Percentiles rank a stretch among this genome's conserved stretches.
phyloP scores from a whole-genome alignment of 176 grass and related monocot species.

The Dendrocalamus sinicus region DNA sequence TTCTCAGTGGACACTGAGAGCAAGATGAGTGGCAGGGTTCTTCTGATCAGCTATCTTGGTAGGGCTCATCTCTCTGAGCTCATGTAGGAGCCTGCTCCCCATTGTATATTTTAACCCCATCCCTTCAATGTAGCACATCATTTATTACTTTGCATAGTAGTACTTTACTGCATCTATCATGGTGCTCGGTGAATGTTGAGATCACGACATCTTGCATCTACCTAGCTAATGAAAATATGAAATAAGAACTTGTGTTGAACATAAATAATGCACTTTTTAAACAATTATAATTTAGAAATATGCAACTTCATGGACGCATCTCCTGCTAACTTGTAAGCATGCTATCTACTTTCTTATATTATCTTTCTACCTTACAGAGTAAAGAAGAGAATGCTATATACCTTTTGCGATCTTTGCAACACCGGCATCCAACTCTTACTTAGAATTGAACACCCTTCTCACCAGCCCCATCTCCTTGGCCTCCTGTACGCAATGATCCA shows the following conservation, averaged over 20 bases:
- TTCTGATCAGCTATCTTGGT: slow-evolving; percentile 65
- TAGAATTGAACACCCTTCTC: slow-evolving; percentile 69
- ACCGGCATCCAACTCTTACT: slow-evolving; percentile 59
- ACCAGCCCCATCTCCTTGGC: slow-evolving; percentile 83
- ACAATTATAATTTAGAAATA: neutral
- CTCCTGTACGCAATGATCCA: slow-evolving; percentile 72
- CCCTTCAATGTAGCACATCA: neutral
- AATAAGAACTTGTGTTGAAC: neutral
- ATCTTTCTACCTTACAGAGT: neutral
- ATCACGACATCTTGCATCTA: slow-evolving; percentile 12
- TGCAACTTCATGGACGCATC: neutral
- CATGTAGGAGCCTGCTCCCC: slow-evolving; percentile 54
- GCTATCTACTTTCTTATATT: too few species aligned
- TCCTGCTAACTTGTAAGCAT: neutral
- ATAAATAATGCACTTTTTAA: neutral
- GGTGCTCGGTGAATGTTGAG: neutral
- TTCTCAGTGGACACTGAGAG: slow-evolving; percentile 30
- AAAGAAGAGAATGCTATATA: slow-evolving; percentile 32
- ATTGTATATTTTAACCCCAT: slow-evolving; percentile 42
- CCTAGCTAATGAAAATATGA: slow-evolving; percentile 18
- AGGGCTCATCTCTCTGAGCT: slow-evolving; percentile 57
- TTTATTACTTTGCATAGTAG: slow-evolving; percentile 8
- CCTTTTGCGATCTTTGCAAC: slow-evolving; percentile 62
- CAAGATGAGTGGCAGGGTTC: slow-evolving; percentile 56
- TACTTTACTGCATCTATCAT: neutral